Base-by-base conservation (phyloP, 192 early-diverging fungal genomes). In the Umbelopsis sp. region DNA sequence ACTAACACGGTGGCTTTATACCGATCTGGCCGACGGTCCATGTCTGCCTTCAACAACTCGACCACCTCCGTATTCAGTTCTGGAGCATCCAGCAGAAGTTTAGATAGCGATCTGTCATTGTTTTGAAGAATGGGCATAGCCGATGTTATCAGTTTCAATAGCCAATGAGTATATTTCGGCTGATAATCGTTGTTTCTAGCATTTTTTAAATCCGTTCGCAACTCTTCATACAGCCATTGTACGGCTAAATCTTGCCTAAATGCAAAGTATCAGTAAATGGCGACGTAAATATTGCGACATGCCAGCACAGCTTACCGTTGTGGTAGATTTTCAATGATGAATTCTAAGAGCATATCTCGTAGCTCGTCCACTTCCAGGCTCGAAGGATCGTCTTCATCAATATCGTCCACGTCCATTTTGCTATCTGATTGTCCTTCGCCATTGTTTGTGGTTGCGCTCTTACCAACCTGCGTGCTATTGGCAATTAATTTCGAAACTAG, bases 201-300 rank as follows among this genome's bases (percentile, higher is more conserved):
- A 7, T 22, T 68, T 25, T 51, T 25, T 49, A 44, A 20, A 48
- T 77, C 75, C 33, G 18, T 35, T 4, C 66, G 41, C 75, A 82
- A 90, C 51, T 93, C 88, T 66, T 94, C 91, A 53, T 94, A 80
- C 21, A 94, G 78, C 92, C 92, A 94, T 10, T 82, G 82, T 30
- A 93, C 61, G 0, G 91, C 92, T 0, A 92, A 72, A 45, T 94
- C 92, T 41, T 72, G 18, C 22, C 74, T 74, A 71, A 66, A 55
- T 27, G 30, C 4, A 61, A n/a, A 35, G 3, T 16, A 16, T 12
- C 16, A 18, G 30, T 71, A 66, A 53, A 48, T 44, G 45, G 20
- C 44, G 15, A 61, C 73, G 45, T 18, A 27, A 21, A 51, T n/a
- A 52, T 65, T 23, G 72, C 35, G 22, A 52, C 21, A 46, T 67